Evolutionary conservation across 1,139 yeast genomes (phyloP).

Genomic region (Blastobotrys apis): DNA sequence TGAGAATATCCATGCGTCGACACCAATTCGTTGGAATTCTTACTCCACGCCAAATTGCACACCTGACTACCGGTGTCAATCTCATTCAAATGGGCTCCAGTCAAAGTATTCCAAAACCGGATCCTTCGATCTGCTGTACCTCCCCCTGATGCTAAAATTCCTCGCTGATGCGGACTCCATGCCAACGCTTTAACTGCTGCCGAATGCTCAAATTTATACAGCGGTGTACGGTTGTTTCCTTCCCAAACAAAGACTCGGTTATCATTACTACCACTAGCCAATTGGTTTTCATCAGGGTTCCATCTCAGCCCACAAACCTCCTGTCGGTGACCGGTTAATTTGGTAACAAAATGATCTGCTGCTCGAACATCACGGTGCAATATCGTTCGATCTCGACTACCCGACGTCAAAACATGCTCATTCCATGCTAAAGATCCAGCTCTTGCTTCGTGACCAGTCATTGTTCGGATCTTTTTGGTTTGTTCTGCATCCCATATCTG

Average conservation of each 20-base stretch:
- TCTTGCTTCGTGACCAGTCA: constrained; percentile 86
- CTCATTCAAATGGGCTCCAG: constrained; percentile 68
- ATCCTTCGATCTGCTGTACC: constrained; percentile 93
- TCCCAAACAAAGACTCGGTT: constrained; percentile 79
- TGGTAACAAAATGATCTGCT: constrained; percentile 74
- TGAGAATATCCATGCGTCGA: constrained; percentile 94
- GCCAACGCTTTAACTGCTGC: constrained; percentile 97
- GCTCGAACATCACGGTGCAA: constrained; percentile 88
- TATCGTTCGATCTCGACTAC: constrained; percentile 80
- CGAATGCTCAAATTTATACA: constrained; percentile 76
- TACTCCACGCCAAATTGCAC: constrained; percentile 91
- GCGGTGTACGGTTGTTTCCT: constrained; percentile 63
- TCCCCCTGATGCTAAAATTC: constrained; percentile 91
- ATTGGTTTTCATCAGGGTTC: constrained; percentile 80
- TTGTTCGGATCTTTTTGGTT: constrained; percentile 75
- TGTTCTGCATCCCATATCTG: constrained; percentile 96
- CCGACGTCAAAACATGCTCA: constrained; percentile 81
- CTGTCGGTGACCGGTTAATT: constrained; percentile 74
- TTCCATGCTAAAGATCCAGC: constrained; percentile 94
- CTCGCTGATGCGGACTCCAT: constrained; percentile 97
- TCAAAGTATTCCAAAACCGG: constrained; percentile 87
- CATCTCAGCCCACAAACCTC: constrained; percentile 96
- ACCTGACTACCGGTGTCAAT: constrained; percentile 95
- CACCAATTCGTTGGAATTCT: constrained; percentile 84
- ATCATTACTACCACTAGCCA: constrained; percentile 63